Evolutionary conservation across 495 filamentous ascomycete genomes (phyloP), one percentile per base, ranked within the genome.

Genomic region (Xylaria sp.): DNA sequence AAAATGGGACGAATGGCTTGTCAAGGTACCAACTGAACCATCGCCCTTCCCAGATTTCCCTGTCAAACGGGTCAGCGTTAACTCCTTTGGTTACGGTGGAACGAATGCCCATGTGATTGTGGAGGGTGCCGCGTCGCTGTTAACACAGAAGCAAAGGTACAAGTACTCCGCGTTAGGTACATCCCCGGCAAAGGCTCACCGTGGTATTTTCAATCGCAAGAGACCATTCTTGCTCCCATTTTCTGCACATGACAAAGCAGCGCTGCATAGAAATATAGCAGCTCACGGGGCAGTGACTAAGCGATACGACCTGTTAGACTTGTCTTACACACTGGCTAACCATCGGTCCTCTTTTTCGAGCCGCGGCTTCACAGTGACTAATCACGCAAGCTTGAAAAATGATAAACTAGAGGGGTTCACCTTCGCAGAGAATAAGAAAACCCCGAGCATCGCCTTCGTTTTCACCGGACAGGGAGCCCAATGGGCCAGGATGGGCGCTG

Each of bases 381-480:
- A 12, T 11, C 12, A 21, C 11, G n/a, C n/a, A n/a, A n/a, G n/a
- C n/a, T n/a, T n/a, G n/a, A n/a, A n/a, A n/a, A n/a, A n/a, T n/a
- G n/a, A n/a, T n/a, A n/a, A n/a, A n/a, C n/a, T n/a, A n/a, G n/a
- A n/a, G 4, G 5, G 6, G 1, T 29, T 31, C 26, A 31, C 1
- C 9, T 31, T 12, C 12, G 21, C 52, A 0, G 52, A 55, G 9
- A 29, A 55, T 4, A 55, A 31, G 12, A 29, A 0, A 14, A 3
- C 26, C 3, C 11, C 0, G 1, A 6, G 8, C 0, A 14, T 55
- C 0, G 52, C 7, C 0, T 55, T 31, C 12, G 33, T 61, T 17
- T 83, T 80, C 69, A 83, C 81, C 8, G 80, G 81, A 6, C 81
- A 82, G 63, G 81, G 81, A 12, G 80, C 81, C 21, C 57, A 61